A percentile compares a stretch with the other conserved stretches of the same genome.
Conservation (phyloP, 164 flowering plant genomes). For the Amborella trichopoda region DNA sequence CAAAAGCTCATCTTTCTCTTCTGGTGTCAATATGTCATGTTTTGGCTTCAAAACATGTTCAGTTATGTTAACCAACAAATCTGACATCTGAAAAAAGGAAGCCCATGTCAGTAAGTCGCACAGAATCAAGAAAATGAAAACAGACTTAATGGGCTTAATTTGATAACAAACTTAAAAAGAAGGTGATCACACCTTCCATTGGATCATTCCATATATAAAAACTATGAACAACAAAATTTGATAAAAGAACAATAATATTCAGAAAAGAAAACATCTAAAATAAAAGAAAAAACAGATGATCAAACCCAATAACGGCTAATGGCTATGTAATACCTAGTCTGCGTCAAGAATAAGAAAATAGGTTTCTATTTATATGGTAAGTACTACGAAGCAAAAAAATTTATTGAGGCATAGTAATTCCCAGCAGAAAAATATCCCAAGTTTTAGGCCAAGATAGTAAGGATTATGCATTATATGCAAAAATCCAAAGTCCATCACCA, state of each 20-base stretch:
- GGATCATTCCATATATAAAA: slow-evolving; percentile 11
- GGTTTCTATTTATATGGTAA: too few relatives aligned
- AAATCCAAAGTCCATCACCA: too few relatives aligned
- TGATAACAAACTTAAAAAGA: neutral
- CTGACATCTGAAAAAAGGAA: slow-evolving; percentile 18
- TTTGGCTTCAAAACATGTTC: slow-evolving; percentile 76
- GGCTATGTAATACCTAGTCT: too few relatives aligned
- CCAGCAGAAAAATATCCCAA: too few relatives aligned
- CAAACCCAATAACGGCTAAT: too few relatives aligned
- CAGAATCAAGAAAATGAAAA: slow-evolving; percentile 1
- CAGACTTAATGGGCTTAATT: neutral
- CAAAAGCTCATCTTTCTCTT: slow-evolving; percentile 54
- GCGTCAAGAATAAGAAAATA: too few relatives aligned
- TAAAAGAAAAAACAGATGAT: too few relatives aligned
- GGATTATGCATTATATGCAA: too few relatives aligned
- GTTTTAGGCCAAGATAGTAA: too few relatives aligned
- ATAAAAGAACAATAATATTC: neutral
- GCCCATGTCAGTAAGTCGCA: too few relatives aligned
- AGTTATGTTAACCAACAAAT: slow-evolving; percentile 32
- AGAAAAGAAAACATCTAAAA: neutral
- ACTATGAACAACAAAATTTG: slow-evolving; percentile 2
- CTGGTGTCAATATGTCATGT: slow-evolving; percentile 49
- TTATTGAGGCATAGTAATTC: too few relatives aligned
- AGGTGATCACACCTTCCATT: neutral
- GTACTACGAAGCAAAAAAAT: too few relatives aligned